Evolutionary conservation across 2,329 filamentous ascomycete species (phyloP).

Genomic region (Talaromyces sp.): DNA sequence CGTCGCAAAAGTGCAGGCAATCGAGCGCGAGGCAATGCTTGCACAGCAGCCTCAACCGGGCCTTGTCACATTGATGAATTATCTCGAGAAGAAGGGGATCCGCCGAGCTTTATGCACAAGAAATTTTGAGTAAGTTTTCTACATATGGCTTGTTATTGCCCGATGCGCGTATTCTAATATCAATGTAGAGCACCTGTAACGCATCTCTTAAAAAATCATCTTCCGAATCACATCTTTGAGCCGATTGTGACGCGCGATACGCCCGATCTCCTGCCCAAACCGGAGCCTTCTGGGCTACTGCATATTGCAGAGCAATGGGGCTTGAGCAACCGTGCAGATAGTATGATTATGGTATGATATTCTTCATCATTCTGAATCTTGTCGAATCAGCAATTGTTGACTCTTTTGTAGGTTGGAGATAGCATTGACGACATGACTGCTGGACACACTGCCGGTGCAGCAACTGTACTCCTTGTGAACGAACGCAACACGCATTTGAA

Average conservation of each 20-base stretch:
- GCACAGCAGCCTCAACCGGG: constrained; percentile 79
- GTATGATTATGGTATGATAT: constrained; percentile 36
- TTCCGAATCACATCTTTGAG: constrained; percentile 64
- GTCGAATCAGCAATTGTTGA: neutral
- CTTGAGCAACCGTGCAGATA: constrained; percentile 48
- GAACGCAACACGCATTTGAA: constrained; percentile 71
- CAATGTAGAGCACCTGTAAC: constrained; percentile 38
- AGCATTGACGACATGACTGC: constrained; percentile 92
- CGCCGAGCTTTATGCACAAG: constrained; percentile 87
- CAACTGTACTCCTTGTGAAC: constrained; percentile 84
- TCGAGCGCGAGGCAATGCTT: constrained; percentile 79
- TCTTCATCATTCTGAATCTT: neutral
- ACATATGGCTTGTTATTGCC: neutral
- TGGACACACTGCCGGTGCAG: constrained; percentile 75
- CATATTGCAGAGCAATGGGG: constrained; percentile 80
- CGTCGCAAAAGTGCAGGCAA: constrained; percentile 68
- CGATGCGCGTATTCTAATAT: neutral
- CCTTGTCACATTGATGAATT: constrained; percentile 72
- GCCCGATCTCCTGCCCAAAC: constrained; percentile 66
- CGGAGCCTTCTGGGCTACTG: constrained; percentile 79
- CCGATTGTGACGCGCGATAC: constrained; percentile 83
- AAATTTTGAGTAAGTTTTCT: constrained; percentile 69
- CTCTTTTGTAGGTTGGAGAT: constrained; percentile 55
- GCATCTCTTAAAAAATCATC: constrained; percentile 63
- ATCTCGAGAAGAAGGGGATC: constrained; percentile 65